phyloP scores from a whole-genome alignment of 805 yeast species.

The Candida vartiovaarae region DNA sequence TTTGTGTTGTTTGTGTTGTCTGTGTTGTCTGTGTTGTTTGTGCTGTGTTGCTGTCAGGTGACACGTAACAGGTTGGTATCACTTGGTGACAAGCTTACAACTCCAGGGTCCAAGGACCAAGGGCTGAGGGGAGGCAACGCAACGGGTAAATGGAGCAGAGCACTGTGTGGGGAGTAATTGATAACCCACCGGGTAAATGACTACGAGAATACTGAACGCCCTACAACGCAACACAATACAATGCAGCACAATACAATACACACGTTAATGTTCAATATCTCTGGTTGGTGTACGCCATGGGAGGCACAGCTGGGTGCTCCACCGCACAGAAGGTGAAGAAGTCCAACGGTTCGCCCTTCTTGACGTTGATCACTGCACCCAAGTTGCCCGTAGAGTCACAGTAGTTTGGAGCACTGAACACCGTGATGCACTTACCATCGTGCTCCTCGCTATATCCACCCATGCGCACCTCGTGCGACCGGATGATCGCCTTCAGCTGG shows the following conservation, averaged over 20 bases:
- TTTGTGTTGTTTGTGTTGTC: too few species aligned
- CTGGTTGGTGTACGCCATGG: constrained; percentile 76
- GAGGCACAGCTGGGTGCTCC: constrained; percentile 83
- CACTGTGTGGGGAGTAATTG: background rate
- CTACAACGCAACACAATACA: background rate
- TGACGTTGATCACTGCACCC: constrained; percentile 74
- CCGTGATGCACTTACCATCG: constrained; percentile 78
- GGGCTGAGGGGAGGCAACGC: background rate
- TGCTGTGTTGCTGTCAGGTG: too few species aligned
- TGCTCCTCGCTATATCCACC: constrained; percentile 87
- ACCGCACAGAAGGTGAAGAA: constrained; percentile 70
- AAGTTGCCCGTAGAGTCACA: constrained; percentile 88
- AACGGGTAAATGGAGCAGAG: background rate
- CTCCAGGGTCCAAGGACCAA: too few species aligned
- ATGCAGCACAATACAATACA: background rate
- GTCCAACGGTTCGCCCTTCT: constrained; percentile 33
- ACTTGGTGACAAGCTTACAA: too few species aligned
- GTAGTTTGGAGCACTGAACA: constrained; percentile 97
- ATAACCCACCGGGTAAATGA: background rate
- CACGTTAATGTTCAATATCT: background rate
- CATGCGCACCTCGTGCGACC: constrained; percentile 95
- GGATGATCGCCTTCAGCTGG: constrained; percentile 67
- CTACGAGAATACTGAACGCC: background rate
- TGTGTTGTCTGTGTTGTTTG: too few species aligned
- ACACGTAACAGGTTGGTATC: too few species aligned